Evolutionary conservation across 2,329 filamentous ascomycete species (phyloP).

Genomic region (Penicillium glabrum): DNA sequence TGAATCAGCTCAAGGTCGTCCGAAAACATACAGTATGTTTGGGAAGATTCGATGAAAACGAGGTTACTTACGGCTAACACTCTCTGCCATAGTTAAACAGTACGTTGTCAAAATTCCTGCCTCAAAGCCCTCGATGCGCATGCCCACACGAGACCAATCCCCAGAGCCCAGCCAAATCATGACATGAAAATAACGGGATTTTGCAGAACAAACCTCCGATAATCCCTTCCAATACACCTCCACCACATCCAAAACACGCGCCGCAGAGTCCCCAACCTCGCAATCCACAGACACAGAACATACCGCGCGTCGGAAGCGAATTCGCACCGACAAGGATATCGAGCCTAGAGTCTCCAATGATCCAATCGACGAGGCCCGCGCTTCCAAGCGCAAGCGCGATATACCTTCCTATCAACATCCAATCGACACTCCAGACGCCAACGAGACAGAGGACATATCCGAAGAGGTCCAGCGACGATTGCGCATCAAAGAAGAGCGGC

Average conservation of each 20-base stretch:
- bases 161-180: background rate
- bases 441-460: constrained; percentile 47
- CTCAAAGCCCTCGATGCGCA: background rate
- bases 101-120: constrained; percentile 7
- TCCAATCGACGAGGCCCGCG: constrained; percentile 1
- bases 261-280: background rate
- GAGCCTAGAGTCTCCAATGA: background rate
- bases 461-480: constrained; percentile 47
- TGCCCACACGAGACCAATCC: background rate
- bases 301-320: constrained; percentile 15
- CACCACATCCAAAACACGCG: background rate
- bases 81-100: constrained; percentile 18
- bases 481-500: constrained; percentile 42
- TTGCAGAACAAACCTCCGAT: constrained; percentile 1
- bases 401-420: constrained; percentile 4
- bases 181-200: background rate
- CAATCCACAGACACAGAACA: constrained; percentile 10
- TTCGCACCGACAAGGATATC: constrained; percentile 4
- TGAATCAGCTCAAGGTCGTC: constrained; percentile 36
- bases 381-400: constrained; percentile 13
- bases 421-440: constrained; percentile 8
- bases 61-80: background rate
- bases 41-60: background rate
- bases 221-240: background rate
- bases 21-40: constrained; percentile 37